These are phyloP conservation scores for Malus sieversii DNA, from an alignment of 306 rosid species.

Conservation along the genomic window DNA sequence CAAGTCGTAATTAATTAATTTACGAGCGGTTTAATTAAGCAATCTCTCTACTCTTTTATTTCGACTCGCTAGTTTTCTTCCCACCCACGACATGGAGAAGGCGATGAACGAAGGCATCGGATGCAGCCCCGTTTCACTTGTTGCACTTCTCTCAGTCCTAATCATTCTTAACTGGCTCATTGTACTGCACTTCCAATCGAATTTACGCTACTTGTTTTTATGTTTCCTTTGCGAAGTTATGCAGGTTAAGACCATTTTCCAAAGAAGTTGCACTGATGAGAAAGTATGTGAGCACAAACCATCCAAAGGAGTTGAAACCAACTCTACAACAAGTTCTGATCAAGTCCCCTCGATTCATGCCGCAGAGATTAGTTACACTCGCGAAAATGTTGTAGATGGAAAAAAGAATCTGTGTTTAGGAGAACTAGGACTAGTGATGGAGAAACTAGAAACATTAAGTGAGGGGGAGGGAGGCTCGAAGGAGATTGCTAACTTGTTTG, in stretches of 20 bases:
- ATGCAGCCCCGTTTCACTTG: background rate
- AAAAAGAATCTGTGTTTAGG: constrained; percentile 5
- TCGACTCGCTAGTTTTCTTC: background rate
- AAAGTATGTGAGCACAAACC: background rate
- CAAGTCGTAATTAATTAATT: background rate
- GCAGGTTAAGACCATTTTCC: background rate
- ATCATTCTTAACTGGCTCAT: background rate
- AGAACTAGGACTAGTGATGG: constrained; percentile 22
- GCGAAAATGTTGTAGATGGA: background rate
- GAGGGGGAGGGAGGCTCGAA: background rate
- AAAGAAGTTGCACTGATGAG: background rate
- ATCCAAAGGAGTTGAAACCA: background rate
- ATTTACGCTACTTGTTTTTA: background rate
- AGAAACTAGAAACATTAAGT: constrained; percentile 2
- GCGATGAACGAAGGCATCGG: background rate
- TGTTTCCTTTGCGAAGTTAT: background rate
- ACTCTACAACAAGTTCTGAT: background rate
- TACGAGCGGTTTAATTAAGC: background rate
- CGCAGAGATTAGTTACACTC: background rate
- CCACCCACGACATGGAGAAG: constrained; percentile 6
- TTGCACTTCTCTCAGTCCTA: background rate
- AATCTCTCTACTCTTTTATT: background rate
- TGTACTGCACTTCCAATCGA: constrained; percentile 8
- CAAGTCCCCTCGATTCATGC: background rate
- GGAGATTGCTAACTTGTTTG: constrained; percentile 20